Percentiles rank a stretch among this genome's conserved stretches.
Evolutionary conservation across 768 basidiomycete genomes (phyloP).

Genomic region (Tremella fuciformis): DNA sequence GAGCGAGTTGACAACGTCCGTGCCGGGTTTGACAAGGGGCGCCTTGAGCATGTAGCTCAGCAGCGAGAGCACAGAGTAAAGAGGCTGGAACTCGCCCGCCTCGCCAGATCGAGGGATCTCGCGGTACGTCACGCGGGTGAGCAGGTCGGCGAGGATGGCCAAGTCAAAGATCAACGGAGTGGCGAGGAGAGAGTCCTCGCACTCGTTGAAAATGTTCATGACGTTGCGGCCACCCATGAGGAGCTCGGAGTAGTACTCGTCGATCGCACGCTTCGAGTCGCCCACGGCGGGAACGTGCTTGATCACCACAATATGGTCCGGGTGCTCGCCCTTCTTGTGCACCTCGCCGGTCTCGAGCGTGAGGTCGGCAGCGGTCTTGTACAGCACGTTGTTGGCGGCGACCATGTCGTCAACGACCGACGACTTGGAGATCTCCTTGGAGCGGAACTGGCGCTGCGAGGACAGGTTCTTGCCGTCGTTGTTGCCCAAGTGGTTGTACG

Average conservation of each 20-base stretch:
- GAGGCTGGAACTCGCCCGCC: constrained; percentile 66
- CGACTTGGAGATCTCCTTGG: constrained; percentile 97
- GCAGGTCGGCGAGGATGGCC: constrained; percentile 84
- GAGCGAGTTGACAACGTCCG: constrained; percentile 91
- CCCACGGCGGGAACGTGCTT: constrained; percentile 96
- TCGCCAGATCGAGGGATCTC: constrained; percentile 47
- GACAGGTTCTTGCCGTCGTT: constrained; percentile 93
- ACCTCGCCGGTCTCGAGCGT: constrained; percentile 54
- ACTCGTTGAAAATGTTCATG: constrained; percentile 84
- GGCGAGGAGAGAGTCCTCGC: constrained; percentile 95
- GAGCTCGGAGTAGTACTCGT: constrained; percentile 98
- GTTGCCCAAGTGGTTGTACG: constrained; percentile 98
- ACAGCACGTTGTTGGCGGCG: constrained; percentile 78
- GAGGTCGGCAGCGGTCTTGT: constrained; percentile 66
- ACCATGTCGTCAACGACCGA: constrained; percentile 98
- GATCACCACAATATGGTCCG: constrained; percentile 94
- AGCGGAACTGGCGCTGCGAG: constrained; percentile 88
- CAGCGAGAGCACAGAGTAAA: constrained; percentile 88
- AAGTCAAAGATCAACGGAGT: constrained; percentile 95
- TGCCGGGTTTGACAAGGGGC: constrained; percentile 84
- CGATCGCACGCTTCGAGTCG: constrained; percentile 87
- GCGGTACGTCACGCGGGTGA: constrained; percentile 90
- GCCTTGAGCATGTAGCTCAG: constrained; percentile 98
- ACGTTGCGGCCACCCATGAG: constrained; percentile 94
- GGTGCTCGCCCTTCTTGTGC: constrained; percentile 81